Conservation (phyloP, 495 filamentous ascomycete genomes). For the Tuber aestivum region DNA sequence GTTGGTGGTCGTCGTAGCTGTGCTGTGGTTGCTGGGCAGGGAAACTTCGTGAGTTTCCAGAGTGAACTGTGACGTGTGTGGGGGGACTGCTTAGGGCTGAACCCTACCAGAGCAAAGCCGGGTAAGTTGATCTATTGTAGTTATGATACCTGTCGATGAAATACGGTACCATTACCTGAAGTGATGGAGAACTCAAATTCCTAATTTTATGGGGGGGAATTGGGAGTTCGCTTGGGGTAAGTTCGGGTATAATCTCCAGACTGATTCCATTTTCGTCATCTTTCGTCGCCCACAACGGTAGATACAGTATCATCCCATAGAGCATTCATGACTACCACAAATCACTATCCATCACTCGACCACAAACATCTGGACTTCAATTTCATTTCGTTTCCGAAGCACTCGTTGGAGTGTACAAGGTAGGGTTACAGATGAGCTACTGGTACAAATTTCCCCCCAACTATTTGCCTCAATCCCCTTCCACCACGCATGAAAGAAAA, state of each 20-base stretch:
- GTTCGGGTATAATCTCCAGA: not conserved
- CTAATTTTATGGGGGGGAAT: not conserved
- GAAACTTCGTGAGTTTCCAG: conserved; percentile 18
- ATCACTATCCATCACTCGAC: not conserved
- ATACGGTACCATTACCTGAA: not conserved
- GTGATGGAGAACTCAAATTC: not conserved
- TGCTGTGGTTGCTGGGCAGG: not conserved
- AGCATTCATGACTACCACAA: not conserved
- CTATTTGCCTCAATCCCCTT: not conserved
- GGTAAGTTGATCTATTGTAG: not conserved
- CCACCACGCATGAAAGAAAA: not conserved
- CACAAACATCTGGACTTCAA: not conserved
- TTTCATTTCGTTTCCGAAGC: not conserved
- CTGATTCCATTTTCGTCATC: not conserved
- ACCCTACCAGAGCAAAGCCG: conserved; percentile 11
- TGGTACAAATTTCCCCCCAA: not conserved
- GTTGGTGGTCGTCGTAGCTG: conserved; percentile 22
- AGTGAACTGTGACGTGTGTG: conserved; percentile 15
- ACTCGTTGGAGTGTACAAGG: not conserved
- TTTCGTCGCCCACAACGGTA: not conserved
- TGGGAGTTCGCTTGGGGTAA: not conserved
- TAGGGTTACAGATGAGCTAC: not conserved
- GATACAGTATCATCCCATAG: not conserved
- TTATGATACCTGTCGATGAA: not conserved
- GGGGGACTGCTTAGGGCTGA: conserved; percentile 23